phyloP scores from a whole-genome alignment of 176 grass and related monocot genomes.

The Zea luxurians region DNA sequence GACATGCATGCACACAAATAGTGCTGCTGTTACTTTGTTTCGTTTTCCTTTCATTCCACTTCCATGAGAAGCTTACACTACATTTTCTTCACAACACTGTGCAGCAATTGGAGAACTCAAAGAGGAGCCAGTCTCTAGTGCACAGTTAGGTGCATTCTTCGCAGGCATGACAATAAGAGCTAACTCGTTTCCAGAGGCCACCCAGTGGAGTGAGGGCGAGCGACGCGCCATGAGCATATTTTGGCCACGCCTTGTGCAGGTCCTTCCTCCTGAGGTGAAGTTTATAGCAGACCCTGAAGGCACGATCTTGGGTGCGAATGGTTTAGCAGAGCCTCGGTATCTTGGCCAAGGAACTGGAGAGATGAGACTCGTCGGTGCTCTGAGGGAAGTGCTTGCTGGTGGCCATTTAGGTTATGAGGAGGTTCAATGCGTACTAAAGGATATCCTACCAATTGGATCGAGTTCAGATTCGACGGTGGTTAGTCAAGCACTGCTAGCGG shows the following conservation, averaged over 20 bases:
- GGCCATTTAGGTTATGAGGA: slow-evolving; percentile 97
- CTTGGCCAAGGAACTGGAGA: slow-evolving; percentile 68
- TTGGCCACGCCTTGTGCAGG: slow-evolving; percentile 70
- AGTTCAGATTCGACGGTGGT: slow-evolving; percentile 39
- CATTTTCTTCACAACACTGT: slow-evolving; percentile 26
- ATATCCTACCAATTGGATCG: slow-evolving; percentile 61
- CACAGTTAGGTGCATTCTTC: slow-evolving; percentile 91
- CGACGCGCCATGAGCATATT: slow-evolving; percentile 66
- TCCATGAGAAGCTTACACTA: not conserved
- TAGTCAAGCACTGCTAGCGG: slow-evolving; percentile 79
- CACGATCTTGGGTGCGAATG: slow-evolving; percentile 77
- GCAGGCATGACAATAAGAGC: slow-evolving; percentile 95
- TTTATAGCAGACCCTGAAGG: slow-evolving; percentile 98
- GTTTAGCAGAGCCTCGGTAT: slow-evolving; percentile 66
- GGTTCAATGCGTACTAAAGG: slow-evolving; percentile 72
- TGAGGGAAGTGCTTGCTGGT: slow-evolving; percentile 95
- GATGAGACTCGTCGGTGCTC: slow-evolving; percentile 87
- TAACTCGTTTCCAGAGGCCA: slow-evolving; percentile 85
- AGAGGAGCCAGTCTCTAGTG: slow-evolving; percentile 75
- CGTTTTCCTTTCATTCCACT: not conserved
- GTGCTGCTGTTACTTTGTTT: not conserved
- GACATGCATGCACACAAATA: slow-evolving; percentile 4
- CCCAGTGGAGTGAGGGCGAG: slow-evolving; percentile 91
- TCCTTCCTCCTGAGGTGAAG: slow-evolving; percentile 80
- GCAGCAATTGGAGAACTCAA: slow-evolving; percentile 88